Percentiles rank a stretch among this genome's conserved stretches.
Evolutionary conservation across 208 protist species (phyloP).

Genomic region (Porcisia hertigi): DNA sequence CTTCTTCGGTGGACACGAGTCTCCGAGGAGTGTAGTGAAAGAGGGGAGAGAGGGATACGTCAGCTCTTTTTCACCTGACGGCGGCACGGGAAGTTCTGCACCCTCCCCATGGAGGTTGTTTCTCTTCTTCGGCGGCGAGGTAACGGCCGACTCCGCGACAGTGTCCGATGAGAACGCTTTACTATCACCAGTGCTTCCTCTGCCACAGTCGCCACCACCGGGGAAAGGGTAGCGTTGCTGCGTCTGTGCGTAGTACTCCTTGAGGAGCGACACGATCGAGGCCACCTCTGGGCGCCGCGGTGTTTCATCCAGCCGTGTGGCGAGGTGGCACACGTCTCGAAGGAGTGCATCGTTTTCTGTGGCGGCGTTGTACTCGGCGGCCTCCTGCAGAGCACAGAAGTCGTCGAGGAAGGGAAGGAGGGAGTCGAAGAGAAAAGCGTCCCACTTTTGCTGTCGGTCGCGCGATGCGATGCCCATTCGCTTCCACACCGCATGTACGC

Average conservation of each 20-base stretch:
- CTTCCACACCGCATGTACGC: conserved; percentile 40
- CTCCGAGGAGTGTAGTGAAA: neutral
- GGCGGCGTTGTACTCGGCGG: conserved; percentile 48
- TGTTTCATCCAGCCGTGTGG: conserved; percentile 43
- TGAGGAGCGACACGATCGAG: conserved; percentile 20
- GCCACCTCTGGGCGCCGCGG: conserved; percentile 42
- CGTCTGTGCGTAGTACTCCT: conserved; percentile 14
- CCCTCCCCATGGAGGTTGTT: neutral
- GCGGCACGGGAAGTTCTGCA: too few relatives aligned
- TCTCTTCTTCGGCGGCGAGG: too few relatives aligned
- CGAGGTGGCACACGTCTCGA: conserved; percentile 53
- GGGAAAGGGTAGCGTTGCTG: conserved; percentile 7
- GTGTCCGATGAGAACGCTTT: neutral
- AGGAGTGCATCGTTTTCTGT: conserved; percentile 57
- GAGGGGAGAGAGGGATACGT: conserved; percentile 10
- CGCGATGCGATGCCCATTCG: conserved; percentile 44
- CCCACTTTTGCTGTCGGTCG: conserved; percentile 45
- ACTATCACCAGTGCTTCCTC: neutral
- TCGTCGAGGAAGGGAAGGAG: conserved; percentile 50
- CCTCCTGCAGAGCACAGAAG: conserved; percentile 43
- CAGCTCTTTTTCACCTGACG: neutral
- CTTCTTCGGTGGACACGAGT: neutral
- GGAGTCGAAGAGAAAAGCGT: conserved; percentile 36
- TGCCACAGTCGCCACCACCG: neutral
- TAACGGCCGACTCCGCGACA: neutral